These are phyloP conservation scores for Globomyces sp. DNA, from an alignment of 371 early-diverging fungal species.

Conservation along the genomic window DNA sequence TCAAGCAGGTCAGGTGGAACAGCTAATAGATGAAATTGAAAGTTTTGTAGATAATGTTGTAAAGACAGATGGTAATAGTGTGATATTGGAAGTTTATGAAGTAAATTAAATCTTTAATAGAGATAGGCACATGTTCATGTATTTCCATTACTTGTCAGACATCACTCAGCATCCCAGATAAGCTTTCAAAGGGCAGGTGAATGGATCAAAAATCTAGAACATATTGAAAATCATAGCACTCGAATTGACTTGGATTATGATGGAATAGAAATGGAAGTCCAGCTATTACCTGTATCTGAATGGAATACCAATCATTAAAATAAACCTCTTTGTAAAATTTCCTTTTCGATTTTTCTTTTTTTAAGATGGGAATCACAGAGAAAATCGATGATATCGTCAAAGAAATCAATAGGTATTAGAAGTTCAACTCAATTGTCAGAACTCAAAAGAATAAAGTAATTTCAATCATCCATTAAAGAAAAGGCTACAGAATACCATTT, in stretches of 20 bases:
- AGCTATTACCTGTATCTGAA: too few species aligned
- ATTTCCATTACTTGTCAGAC: slow-evolving; percentile 15
- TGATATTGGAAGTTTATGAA: slow-evolving; percentile 13
- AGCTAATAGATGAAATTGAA: slow-evolving; percentile 16
- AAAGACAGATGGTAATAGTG: neutral
- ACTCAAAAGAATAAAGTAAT: slow-evolving; percentile 54
- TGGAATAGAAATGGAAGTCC: too few species aligned
- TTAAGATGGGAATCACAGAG: slow-evolving; percentile 86
- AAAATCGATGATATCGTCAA: slow-evolving; percentile 81
- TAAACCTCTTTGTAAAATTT: neutral
- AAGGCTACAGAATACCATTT: slow-evolving; percentile 96
- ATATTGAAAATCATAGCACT: too few species aligned
- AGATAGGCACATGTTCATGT: slow-evolving; percentile 12
- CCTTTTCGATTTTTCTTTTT: neutral
- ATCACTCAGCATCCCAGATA: neutral
- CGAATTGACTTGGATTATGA: too few species aligned
- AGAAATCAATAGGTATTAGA: slow-evolving; percentile 46
- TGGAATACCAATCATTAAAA: too few species aligned
- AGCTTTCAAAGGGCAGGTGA: neutral
- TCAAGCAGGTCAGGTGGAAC: slow-evolving; percentile 14
- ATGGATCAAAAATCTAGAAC: neutral
- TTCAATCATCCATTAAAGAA: slow-evolving; percentile 26
- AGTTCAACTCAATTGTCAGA: slow-evolving; percentile 11
- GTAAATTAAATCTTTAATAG: too few species aligned
- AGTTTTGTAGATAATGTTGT: slow-evolving; percentile 5